Evolutionary conservation across 179 eudicot genomes (phyloP), one percentile per base, ranked within the genome.

Genomic region (Camellia oleifera): DNA sequence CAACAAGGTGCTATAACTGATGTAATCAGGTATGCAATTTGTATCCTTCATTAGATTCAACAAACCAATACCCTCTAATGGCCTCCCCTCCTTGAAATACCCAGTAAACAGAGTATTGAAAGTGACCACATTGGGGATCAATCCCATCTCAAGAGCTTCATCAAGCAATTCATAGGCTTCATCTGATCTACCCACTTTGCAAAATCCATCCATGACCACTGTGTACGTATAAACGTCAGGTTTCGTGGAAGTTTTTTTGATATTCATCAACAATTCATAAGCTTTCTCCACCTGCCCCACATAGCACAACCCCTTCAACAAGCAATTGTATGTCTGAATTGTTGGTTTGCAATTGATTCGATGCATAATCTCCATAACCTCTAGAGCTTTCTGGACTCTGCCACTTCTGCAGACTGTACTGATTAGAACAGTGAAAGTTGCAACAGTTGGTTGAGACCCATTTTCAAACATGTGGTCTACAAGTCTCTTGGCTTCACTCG

Each of bases 271-370:
- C 83, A 92, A 61, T 15, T 88, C 78, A 83, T 78, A 80, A 68
- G 98, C 98, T 74, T 90, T 93, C 82, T 92, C 97, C 50, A 91
- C 83, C 61, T 88, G 87, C 6, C 98, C 98, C 57, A 93, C 95
- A 81, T 83, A 90, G 63, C 97, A 95, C 84, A 93, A 52, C 76
- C 98, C 98, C 78, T 93, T 90, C 48, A 94, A 74, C 85, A 93
- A 78, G 76, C 92, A 91, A 75, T 93, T 95, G 78, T 89, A 91
- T 9, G 95, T 92, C 74, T 86, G 85, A 77, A 93, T 84, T 52
- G 86, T 93, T 2, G 97, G 97, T 58, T 90, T 83, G 53, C 90
- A 85, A 61, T 86, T 83, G 65, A 77, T 20, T 46, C 52, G 69
- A 26, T 69, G 74, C 97, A 95, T 92, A 48, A 87, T 18, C 15